Base-by-base conservation (phyloP, 1,284 basidiomycete genomes). In the Phaffia rhodozyma region DNA sequence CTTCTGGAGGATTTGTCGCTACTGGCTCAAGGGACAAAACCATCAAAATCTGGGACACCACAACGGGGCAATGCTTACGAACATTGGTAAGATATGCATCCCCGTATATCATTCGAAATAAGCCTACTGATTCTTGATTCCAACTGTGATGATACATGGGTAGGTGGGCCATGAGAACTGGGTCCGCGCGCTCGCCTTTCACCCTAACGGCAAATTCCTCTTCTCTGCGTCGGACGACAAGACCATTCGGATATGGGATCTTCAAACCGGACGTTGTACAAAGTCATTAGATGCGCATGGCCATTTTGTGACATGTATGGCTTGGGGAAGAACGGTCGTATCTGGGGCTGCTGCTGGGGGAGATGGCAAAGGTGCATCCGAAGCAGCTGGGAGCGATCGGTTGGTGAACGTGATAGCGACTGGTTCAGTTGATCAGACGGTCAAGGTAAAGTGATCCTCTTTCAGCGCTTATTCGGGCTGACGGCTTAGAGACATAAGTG, bases 201-300 rank as follows among this genome's bases (percentile, higher is more conserved):
- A 91, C 73, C 89, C 89, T 0, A 83, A 83, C 7, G 91, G 91
- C 50, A 91, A 91, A 74, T 85, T 83, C 72, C 82, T 94, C 5
- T 79, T 94, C 20, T 91, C 89, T 1, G 89, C 86, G 1, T 87
- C 87, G 5, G 91, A 94, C 74, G 91, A 94, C 79, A 89, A 91
- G 76, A 90, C 89, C 11, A 83, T 93, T 70, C 83, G 88, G 11
- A 80, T 91, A 20, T 94, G 91, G 91, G 91, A 94, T 68, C 78
- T 94, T 49, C 87, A 85, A 3, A 74, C 75, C 3, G 86, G 89
- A 1, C 82, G 90, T 66, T 88, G 88, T 71, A 79, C 84, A 68
- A 89, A 88, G 76, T 87, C 84, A 50, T 80, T 93, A 55, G 88
- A 92, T 67, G 89, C 89, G 1, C 91, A 93, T 73, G 81, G 80